Percentiles rank a stretch among this genome's conserved stretches.
Conservation (phyloP, 1,284 basidiomycete genomes). For the Apiotrichum mycotoxinovorans region DNA sequence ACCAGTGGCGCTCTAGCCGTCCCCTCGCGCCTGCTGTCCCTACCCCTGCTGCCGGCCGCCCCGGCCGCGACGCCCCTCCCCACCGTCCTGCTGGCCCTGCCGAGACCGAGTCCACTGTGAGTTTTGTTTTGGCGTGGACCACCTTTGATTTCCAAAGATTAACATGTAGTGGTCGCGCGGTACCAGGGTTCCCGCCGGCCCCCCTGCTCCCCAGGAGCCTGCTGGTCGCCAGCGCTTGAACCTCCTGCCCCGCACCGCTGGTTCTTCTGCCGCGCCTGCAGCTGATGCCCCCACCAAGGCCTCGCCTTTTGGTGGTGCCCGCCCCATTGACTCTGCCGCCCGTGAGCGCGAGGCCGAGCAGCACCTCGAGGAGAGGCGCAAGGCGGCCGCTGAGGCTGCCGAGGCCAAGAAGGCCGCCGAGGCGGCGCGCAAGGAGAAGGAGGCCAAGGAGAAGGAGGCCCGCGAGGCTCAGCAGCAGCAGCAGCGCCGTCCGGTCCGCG, state of each 20-base stretch:
- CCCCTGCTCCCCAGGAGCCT: slow-evolving; percentile 74
- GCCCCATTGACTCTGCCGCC: slow-evolving; percentile 76
- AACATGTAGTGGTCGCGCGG: slow-evolving; percentile 47
- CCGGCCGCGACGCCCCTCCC: slow-evolving; percentile 29
- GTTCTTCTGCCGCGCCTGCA: slow-evolving; percentile 33
- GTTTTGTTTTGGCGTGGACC: slow-evolving; percentile 10
- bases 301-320: slow-evolving; percentile 83
- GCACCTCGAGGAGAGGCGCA: slow-evolving; percentile 35
- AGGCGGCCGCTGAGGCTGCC: slow-evolving; percentile 24
- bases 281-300: slow-evolving; percentile 51
- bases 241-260: slow-evolving; percentile 64
- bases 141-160: too few species aligned
- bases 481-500: slow-evolving; percentile 17
- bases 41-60: slow-evolving; percentile 9
- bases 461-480: background rate
- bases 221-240: slow-evolving; percentile 72
- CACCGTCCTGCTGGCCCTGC: slow-evolving; percentile 45
- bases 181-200: slow-evolving; percentile 58
- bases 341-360: slow-evolving; percentile 61
- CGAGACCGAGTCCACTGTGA: slow-evolving; percentile 65
- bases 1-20: slow-evolving; percentile 53
- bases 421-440: slow-evolving; percentile 16
- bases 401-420: slow-evolving; percentile 30
- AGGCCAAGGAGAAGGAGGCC: slow-evolving; percentile 16
- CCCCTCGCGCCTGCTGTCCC: slow-evolving; percentile 31